Evolutionary conservation across 805 yeast genomes (phyloP).

Genomic region (Candida sithepensis): DNA sequence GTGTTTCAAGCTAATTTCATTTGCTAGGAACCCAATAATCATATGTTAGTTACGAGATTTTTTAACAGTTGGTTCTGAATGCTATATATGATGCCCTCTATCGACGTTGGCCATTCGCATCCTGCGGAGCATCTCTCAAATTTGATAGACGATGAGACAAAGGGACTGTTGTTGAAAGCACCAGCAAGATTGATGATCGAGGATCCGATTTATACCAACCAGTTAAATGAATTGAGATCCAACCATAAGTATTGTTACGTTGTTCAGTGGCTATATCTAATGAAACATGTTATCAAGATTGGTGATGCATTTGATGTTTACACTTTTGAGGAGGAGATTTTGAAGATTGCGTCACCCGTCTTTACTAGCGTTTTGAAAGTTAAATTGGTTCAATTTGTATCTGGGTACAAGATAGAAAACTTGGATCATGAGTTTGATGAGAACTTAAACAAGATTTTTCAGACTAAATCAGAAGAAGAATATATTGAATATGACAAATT

Average conservation of each 20-base stretch:
- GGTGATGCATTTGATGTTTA: conserved; percentile 56
- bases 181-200: conserved; percentile 38
- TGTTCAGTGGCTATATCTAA: conserved; percentile 54
- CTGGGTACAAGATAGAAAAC: conserved; percentile 31
- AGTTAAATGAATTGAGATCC: conserved; percentile 32
- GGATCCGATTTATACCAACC: conserved; percentile 30
- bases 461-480: conserved; percentile 8
- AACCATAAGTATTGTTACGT: conserved; percentile 37
- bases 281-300: conserved; percentile 49
- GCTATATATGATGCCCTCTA: background rate
- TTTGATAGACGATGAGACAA: conserved; percentile 33
- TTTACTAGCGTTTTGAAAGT: conserved; percentile 42
- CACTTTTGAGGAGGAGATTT: conserved; percentile 58
- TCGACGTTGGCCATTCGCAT: conserved; percentile 12
- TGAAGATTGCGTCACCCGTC: conserved; percentile 39
- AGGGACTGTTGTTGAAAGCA: conserved; percentile 34
- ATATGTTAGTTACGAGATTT: too few species aligned
- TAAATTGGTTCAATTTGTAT: conserved; percentile 38
- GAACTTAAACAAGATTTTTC: conserved; percentile 11
- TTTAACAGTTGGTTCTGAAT: too few species aligned
- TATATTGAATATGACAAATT: conserved; percentile 25
- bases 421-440: conserved; percentile 30
- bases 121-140: conserved; percentile 31
- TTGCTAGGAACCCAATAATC: background rate
- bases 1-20: too few species aligned